Percentiles rank a stretch among this genome's conserved stretches.
Conservation (phyloP, 805 yeast genomes). For the Starmerella davenportii region DNA sequence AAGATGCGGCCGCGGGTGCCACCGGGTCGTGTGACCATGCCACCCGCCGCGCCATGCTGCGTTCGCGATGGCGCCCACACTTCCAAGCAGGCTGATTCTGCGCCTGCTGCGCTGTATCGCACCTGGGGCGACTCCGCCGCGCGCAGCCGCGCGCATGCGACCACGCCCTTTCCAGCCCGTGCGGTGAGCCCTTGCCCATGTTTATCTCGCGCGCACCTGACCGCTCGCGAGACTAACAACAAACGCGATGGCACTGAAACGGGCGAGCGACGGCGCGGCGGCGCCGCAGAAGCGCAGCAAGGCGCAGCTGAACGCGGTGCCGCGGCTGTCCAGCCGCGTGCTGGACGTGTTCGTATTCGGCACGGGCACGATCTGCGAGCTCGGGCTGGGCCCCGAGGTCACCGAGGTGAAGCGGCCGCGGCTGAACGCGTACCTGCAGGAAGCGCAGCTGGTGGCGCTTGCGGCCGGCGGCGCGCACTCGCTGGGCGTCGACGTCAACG, state of each 20-base stretch:
- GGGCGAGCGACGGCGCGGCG: constrained; percentile 7
- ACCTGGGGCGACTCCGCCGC: no score
- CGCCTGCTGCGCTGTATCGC: no score
- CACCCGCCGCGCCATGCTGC: no score
- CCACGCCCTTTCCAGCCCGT: no score
- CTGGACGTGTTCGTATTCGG: constrained; percentile 88
- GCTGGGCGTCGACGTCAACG: constrained; percentile 57
- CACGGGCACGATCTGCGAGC: constrained; percentile 90
- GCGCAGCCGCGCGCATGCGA: no score
- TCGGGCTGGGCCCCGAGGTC: constrained; percentile 90
- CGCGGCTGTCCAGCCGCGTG: constrained; percentile 5
- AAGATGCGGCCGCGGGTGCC: no score
- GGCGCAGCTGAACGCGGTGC: constrained; percentile 7
- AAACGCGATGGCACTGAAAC: constrained; percentile 3
- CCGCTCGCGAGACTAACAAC: no score
- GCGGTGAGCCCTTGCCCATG: no score
- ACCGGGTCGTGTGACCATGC: no score
- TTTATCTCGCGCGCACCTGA: no score
- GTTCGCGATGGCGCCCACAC: no score
- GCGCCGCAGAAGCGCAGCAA: constrained; percentile 11
- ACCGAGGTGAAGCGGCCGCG: constrained; percentile 94
- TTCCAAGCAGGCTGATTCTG: no score
- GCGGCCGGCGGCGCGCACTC: constrained; percentile 96
- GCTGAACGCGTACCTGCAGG: constrained; percentile 60
- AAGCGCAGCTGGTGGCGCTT: constrained; percentile 59